phyloP scores from a whole-genome alignment of 345 rosid genomes.

The Pugionium dolabratum region DNA sequence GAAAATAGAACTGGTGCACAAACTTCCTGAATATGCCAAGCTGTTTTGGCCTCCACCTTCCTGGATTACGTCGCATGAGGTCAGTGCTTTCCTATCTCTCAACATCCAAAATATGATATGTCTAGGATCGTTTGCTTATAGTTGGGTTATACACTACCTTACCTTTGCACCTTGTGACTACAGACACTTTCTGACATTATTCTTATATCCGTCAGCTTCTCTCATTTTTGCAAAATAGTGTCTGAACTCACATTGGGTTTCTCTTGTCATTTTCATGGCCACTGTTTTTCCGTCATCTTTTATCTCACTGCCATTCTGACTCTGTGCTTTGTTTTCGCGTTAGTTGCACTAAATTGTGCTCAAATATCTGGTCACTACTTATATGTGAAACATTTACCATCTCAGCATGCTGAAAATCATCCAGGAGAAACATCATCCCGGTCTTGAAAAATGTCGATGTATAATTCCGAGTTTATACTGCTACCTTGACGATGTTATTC shows the following conservation, averaged over 20 bases:
- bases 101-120: not conserved
- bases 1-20: constrained; percentile 48
- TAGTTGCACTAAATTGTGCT: not conserved
- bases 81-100: constrained; percentile 41
- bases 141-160: not conserved
- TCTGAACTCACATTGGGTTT: constrained; percentile 4
- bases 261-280: not conserved
- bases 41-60: constrained; percentile 89
- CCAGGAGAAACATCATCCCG: constrained; percentile 32
- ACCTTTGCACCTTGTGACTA: constrained; percentile 9
- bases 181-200: not conserved
- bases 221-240: not conserved
- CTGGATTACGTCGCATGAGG: constrained; percentile 62
- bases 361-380: not conserved
- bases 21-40: constrained; percentile 53
- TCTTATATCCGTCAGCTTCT: not conserved
- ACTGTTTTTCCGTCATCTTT: constrained; percentile 1
- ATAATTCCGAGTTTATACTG: not conserved
- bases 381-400: not conserved
- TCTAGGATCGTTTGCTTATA: constrained; percentile 9
- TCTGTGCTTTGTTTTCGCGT: not conserved
- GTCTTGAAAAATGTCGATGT: not conserved
- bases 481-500: constrained; percentile 1
- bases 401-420: constrained; percentile 28
- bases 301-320: not conserved